Evolutionary conservation across 2,329 filamentous ascomycete genomes (phyloP), one percentile per base, ranked within the genome.

Genomic region (Penicillium sp.): DNA sequence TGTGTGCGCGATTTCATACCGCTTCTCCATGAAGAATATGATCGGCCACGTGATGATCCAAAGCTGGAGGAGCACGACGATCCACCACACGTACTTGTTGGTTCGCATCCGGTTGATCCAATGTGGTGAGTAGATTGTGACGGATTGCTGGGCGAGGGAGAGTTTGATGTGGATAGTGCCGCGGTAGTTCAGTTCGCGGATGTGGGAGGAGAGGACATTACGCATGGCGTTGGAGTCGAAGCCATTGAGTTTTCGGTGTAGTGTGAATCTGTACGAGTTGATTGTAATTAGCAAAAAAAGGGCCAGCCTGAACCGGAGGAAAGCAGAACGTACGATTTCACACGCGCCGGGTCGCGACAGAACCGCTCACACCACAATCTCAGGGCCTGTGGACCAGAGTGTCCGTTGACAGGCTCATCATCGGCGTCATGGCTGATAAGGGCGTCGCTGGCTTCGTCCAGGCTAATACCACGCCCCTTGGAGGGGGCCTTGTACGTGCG

Each of bases 1-100:
- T 2, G 64, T 62, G 4, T 57, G 52, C 11, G 64, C 62, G 2
- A 70, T 52, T 14, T 69, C 65, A 39, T 72, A 72, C 1, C 65
- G 64, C 29, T 61, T 65, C 43, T 72, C 70, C 28, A 72, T 49
- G 1, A 71, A 43, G 55, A 64, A 64, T 34, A 72, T 68, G 1
- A 70, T 51, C 0, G 70, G 70, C 69, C 70, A 72, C 6, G 68
- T 60, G 40, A 72, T 54, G 40, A 72, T 62, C 70, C 70, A 72
- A 7, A 72, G 60, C 45, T 72, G 70, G 7, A 70, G 56, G 30
- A 72, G 56, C 9, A 72, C 62, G 27, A 64, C 64, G 3, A 34
- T 8, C 64, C 63, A 72, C 59, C 64, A 72, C 7, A 70, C 56
- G 29, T 57, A 64, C 6, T n/a, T 28, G 43, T 69, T 69, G 6